Conservation (phyloP, 1,139 yeast genomes). For the Geotrichum aggregatum region DNA sequence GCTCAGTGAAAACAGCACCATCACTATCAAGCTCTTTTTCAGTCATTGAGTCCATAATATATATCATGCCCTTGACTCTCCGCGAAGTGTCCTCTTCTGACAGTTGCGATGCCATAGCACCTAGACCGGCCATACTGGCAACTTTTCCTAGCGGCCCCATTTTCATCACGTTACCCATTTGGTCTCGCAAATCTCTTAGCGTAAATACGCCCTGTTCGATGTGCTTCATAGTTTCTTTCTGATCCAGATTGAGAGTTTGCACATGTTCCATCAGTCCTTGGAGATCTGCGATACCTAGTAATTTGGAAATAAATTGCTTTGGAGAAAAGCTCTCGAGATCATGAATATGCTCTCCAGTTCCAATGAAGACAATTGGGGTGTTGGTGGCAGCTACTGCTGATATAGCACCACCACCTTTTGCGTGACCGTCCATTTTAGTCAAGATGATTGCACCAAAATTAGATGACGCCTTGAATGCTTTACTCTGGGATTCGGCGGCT, state of each 20-base stretch:
- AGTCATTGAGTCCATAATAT: conserved; percentile 94
- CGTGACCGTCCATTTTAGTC: conserved; percentile 98
- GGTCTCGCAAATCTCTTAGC: conserved; percentile 84
- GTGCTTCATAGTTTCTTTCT: conserved; percentile 87
- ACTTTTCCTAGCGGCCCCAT: conserved; percentile 95
- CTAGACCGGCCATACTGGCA: conserved; percentile 87
- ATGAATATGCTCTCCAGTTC: conserved; percentile 96
- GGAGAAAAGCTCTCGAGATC: conserved; percentile 93
- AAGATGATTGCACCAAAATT: conserved; percentile 92
- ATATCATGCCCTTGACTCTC: conserved; percentile 82
- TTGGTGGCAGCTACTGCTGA: conserved; percentile 97
- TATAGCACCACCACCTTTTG: conserved; percentile 99
- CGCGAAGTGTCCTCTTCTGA: conserved; percentile 80
- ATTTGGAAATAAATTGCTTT: conserved; percentile 77
- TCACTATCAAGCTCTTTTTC: conserved; percentile 86
- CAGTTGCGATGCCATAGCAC: conserved; percentile 76
- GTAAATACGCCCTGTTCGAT: conserved; percentile 94
- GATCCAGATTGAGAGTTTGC: conserved; percentile 81
- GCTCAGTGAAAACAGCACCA: conserved; percentile 72
- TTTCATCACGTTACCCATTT: conserved; percentile 89
- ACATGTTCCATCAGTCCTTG: conserved; percentile 94
- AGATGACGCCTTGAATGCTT: conserved; percentile 88
- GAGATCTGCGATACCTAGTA: conserved; percentile 92
- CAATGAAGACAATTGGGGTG: conserved; percentile 94
- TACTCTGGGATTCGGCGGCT: conserved; percentile 93